Evolutionary conservation across 371 early-diverging fungal genomes (phyloP).

Genomic region (Mycotypha africana): DNA sequence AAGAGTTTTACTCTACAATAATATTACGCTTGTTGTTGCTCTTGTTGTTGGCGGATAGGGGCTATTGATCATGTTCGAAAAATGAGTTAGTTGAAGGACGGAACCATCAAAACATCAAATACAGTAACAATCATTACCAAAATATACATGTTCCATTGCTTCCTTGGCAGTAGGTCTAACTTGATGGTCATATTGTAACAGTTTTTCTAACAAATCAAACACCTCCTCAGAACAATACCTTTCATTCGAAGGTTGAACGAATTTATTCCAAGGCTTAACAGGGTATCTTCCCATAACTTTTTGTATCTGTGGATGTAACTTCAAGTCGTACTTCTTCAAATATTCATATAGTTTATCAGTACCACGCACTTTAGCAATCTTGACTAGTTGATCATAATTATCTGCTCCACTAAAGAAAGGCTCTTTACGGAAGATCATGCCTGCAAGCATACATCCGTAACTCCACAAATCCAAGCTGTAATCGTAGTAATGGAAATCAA

Average conservation of each 20-base stretch:
- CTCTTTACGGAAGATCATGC: slow-evolving; percentile 97
- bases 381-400: slow-evolving; percentile 97
- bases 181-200: slow-evolving; percentile 97
- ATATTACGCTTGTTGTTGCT: slow-evolving; percentile 5
- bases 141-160: slow-evolving; percentile 95
- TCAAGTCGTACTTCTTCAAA: slow-evolving; percentile 93
- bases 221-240: slow-evolving; percentile 87
- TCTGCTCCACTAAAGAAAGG: slow-evolving; percentile 99
- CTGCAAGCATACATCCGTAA: slow-evolving; percentile 99
- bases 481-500: slow-evolving; percentile 97
- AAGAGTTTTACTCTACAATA: no score
- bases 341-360: slow-evolving; percentile 90
- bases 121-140: no score
- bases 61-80: slow-evolving; percentile 12
- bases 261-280: slow-evolving; percentile 93
- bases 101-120: no score
- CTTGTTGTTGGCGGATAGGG: slow-evolving; percentile 12
- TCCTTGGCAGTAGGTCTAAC: slow-evolving; percentile 93
- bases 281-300: slow-evolving; percentile 80
- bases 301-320: slow-evolving; percentile 83
- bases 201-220: slow-evolving; percentile 90
- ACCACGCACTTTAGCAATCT: slow-evolving; percentile 96
- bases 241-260: slow-evolving; percentile 86
- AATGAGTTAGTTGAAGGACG: no score
- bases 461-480: slow-evolving; percentile 99